phyloP scores from a whole-genome alignment of 345 rosid species.

The Eucalyptus pauciflora region DNA sequence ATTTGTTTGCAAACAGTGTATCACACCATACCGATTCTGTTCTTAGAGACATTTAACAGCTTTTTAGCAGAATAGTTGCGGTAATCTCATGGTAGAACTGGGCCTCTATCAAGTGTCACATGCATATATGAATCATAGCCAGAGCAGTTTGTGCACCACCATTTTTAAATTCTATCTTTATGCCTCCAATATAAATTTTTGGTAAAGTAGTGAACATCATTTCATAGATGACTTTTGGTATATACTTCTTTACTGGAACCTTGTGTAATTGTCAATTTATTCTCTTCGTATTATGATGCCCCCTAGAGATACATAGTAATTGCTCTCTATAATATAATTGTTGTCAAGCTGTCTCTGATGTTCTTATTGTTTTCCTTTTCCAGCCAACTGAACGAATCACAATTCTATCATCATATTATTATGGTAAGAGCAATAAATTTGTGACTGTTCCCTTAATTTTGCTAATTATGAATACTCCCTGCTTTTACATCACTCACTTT shows the following conservation, averaged over 20 bases:
- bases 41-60: background rate
- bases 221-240: background rate
- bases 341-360: background rate
- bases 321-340: background rate
- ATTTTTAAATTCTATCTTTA: background rate
- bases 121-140: background rate
- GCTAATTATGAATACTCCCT: background rate
- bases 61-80: background rate
- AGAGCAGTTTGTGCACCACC: background rate
- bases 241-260: background rate
- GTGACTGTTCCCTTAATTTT: background rate
- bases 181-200: background rate
- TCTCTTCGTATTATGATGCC: background rate
- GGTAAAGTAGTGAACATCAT: background rate
- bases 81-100: background rate
- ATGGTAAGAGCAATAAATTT: constrained; percentile 24
- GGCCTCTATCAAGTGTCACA: background rate
- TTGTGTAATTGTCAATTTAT: background rate
- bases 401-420: constrained; percentile 76
- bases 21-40: background rate
- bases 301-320: background rate
- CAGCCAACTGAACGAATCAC: constrained; percentile 82
- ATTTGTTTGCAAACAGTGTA: background rate
- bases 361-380: background rate
- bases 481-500: background rate